These are phyloP conservation scores for Fraxinus anomala DNA, from an alignment of 257 asterid species.

Conservation along the genomic window DNA sequence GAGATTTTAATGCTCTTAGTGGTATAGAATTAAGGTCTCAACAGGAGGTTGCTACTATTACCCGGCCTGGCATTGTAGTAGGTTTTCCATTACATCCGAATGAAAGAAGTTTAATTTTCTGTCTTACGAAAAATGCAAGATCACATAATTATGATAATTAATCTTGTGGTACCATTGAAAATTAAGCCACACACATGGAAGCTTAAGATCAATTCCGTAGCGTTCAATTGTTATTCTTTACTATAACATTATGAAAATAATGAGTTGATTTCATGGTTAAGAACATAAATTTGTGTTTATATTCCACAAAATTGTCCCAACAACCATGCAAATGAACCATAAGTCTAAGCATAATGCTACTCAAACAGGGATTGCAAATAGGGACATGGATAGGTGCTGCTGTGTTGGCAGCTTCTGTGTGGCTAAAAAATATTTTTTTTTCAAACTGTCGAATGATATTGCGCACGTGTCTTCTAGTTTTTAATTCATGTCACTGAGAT, in stretches of 20 bases:
- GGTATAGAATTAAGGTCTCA: no score
- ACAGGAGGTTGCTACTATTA: constrained; percentile 67
- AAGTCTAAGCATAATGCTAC: not conserved
- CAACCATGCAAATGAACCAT: not conserved
- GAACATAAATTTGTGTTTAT: not conserved
- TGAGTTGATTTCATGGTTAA: constrained; percentile 15
- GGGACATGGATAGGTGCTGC: no score
- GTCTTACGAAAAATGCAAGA: constrained; percentile 5
- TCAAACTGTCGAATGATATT: no score
- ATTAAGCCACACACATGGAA: not conserved
- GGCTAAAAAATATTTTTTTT: no score
- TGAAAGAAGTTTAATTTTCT: not conserved
- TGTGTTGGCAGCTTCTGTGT: no score
- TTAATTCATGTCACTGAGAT: no score
- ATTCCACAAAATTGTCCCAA: not conserved
- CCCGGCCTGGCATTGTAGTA: constrained; percentile 91
- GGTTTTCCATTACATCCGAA: not conserved
- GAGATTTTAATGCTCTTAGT: no score
- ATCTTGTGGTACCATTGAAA: constrained; percentile 3
- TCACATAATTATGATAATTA: not conserved
- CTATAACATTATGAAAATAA: constrained; percentile 6
- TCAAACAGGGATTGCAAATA: no score
- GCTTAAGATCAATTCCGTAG: not conserved
- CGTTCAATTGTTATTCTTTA: not conserved
- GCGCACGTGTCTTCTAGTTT: no score